Conservation (phyloP, 345 rosid species). For the Corymbia maculata region DNA sequence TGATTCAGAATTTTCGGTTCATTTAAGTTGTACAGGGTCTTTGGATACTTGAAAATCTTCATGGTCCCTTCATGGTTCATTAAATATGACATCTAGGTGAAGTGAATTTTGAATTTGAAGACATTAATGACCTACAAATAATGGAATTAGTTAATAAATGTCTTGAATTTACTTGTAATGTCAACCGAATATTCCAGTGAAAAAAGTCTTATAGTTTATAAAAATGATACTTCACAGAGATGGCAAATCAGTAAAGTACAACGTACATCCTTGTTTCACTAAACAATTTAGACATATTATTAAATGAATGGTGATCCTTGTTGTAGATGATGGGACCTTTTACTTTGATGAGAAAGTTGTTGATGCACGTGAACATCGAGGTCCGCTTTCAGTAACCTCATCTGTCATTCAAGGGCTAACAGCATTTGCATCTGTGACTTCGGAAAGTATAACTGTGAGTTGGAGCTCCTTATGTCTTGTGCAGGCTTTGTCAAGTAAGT, state of each 20-base stretch:
- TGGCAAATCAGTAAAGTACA: background rate
- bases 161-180: background rate
- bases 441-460: constrained; percentile 56
- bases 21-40: background rate
- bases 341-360: constrained; percentile 72
- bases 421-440: constrained; percentile 52
- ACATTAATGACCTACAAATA: background rate
- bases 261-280: background rate
- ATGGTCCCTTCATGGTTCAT: background rate
- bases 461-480: background rate
- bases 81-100: background rate
- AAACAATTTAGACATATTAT: background rate
- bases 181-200: background rate
- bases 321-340: constrained; percentile 72
- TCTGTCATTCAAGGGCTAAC: constrained; percentile 80
- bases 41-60: background rate
- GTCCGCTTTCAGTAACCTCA: constrained; percentile 72
- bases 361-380: constrained; percentile 33
- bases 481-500: background rate
- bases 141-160: background rate
- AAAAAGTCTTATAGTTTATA: background rate
- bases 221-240: background rate
- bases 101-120: background rate
- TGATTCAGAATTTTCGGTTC: background rate
- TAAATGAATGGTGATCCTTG: constrained; percentile 1